These are phyloP conservation scores for Suillus americanus DNA, from an alignment of 768 basidiomycete species.

Conservation along the genomic window DNA sequence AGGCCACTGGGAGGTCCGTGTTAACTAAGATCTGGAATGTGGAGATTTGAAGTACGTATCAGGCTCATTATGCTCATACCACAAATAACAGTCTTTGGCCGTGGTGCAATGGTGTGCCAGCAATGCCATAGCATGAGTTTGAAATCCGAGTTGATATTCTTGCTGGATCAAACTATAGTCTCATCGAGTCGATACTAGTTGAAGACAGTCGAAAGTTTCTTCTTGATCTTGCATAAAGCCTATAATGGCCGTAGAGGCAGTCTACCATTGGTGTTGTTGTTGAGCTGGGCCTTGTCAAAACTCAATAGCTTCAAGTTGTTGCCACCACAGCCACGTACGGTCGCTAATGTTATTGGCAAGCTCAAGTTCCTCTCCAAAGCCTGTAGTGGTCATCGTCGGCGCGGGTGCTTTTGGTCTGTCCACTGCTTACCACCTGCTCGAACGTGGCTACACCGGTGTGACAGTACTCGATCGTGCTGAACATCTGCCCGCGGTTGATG, in stretches of 20 bases:
- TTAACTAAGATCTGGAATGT: not conserved
- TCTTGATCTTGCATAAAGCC: no score
- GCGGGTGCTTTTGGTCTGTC: slow-evolving; percentile 88
- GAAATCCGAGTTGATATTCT: not conserved
- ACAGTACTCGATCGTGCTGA: slow-evolving; percentile 74
- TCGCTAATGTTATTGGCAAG: not conserved
- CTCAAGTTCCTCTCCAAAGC: slow-evolving; percentile 13
- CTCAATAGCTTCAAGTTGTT: not conserved
- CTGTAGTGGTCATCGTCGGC: slow-evolving; percentile 66
- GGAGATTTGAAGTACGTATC: not conserved
- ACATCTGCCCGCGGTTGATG: slow-evolving; percentile 77
- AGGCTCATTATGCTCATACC: no score
- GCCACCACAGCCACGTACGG: not conserved
- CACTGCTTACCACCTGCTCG: slow-evolving; percentile 77
- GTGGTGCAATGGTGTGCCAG: not conserved
- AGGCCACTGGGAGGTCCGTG: not conserved
- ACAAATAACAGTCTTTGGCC: not conserved
- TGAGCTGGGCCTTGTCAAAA: no score
- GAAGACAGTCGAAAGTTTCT: no score
- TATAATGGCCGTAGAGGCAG: no score
- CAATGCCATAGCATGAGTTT: not conserved
- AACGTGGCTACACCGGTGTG: slow-evolving; percentile 65
- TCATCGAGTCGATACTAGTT: no score
- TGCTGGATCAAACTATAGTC: not conserved
- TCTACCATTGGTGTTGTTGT: no score